Conservation (phyloP, 1,284 basidiomycete species). For the Rhodotorula sp. region DNA sequence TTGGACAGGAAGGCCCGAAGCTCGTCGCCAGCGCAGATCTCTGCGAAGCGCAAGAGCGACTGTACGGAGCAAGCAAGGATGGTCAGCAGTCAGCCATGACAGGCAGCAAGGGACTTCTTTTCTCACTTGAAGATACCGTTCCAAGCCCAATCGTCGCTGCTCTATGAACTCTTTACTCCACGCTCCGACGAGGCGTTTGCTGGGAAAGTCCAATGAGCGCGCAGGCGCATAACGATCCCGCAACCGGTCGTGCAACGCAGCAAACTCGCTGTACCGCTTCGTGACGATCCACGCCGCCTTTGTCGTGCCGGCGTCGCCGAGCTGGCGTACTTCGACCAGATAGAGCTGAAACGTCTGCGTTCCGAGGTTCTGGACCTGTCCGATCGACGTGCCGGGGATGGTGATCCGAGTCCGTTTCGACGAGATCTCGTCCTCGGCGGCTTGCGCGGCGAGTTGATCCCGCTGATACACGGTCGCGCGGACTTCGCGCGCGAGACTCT, state of each 20-base stretch:
- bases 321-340: constrained; percentile 84
- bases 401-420: constrained; percentile 73
- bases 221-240: constrained; percentile 69
- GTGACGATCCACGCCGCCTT: constrained; percentile 86
- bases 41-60: constrained; percentile 69
- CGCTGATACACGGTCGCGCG: constrained; percentile 83
- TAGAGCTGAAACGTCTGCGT: constrained; percentile 69
- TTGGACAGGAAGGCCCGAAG: constrained; percentile 83
- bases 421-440: constrained; percentile 74
- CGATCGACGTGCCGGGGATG: constrained; percentile 68
- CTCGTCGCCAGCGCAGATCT: constrained; percentile 77
- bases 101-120: not conserved
- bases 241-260: constrained; percentile 78
- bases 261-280: constrained; percentile 90
- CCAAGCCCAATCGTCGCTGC: constrained; percentile 69
- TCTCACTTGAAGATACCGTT: constrained; percentile 77
- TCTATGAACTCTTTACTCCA: constrained; percentile 79
- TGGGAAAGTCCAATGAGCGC: constrained; percentile 76
- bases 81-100: constrained; percentile 48
- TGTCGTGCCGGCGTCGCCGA: constrained; percentile 69
- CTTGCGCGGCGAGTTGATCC: constrained; percentile 84
- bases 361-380: constrained; percentile 59
- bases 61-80: constrained; percentile 46
- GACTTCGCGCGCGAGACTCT: constrained; percentile 75
- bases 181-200: constrained; percentile 80